Conservation (phyloP, 306 rosid species). For the Cyclanthera cordifolia region DNA sequence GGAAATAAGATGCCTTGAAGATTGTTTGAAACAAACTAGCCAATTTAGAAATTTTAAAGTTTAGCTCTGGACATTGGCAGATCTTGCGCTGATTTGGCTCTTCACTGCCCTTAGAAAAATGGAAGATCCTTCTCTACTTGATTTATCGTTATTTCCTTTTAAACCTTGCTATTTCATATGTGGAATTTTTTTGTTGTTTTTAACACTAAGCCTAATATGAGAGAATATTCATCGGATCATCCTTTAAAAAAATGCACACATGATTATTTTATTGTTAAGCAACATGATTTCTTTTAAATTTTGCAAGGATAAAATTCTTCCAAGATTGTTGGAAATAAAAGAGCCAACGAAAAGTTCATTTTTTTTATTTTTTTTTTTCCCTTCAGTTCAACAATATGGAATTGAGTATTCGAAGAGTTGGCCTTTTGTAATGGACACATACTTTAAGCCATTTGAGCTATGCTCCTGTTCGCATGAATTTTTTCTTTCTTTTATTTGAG, state of each 20-base stretch:
- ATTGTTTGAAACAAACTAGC: not conserved
- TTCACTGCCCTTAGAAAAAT: not conserved
- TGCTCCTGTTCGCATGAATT: no score
- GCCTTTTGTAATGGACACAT: no score
- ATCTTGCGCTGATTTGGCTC: not conserved
- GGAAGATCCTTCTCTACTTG: not conserved
- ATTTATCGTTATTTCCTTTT: not conserved
- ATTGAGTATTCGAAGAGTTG: no score
- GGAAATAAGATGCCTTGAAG: not conserved
- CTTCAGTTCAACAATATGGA: no score
- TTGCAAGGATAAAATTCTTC: not conserved
- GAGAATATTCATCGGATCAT: not conserved
- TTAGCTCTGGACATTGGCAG: not conserved
- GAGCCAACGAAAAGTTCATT: not conserved
- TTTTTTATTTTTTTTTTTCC: no score
- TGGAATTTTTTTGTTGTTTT: no score
- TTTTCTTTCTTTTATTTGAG: not conserved
- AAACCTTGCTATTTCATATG: not conserved
- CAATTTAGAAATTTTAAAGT: not conserved
- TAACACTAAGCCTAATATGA: not conserved
- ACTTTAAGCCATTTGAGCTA: no score
- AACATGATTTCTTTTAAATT: not conserved
- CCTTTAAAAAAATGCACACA: not conserved
- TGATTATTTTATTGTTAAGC: constrained; percentile 19
- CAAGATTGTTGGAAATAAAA: not conserved